Evolutionary conservation across 768 basidiomycete genomes (phyloP).

Genomic region (Suillus bovinus): DNA sequence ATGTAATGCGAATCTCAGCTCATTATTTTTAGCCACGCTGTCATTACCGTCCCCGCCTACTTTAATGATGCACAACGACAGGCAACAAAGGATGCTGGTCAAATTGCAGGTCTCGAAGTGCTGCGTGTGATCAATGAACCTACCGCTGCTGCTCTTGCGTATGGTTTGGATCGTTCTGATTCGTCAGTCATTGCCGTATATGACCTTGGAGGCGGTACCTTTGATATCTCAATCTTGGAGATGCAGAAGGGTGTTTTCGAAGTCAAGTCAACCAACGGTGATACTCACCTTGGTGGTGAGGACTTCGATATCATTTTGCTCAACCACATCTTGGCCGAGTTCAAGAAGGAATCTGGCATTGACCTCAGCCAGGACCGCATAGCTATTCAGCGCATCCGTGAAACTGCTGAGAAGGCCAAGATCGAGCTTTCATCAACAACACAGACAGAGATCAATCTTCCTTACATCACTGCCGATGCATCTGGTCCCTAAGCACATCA

Average conservation of each 20-base stretch:
- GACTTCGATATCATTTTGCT: slow-evolving; percentile 95
- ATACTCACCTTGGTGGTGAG: slow-evolving; percentile 96
- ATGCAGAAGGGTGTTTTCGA: slow-evolving; percentile 99
- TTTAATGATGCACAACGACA: slow-evolving; percentile 99
- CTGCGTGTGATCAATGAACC: slow-evolving; percentile 99
- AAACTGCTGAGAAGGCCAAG: slow-evolving; percentile 99
- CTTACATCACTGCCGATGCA: slow-evolving; percentile 97
- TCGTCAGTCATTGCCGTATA: slow-evolving; percentile 96
- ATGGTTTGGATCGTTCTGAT: slow-evolving; percentile 84
- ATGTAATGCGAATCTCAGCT: neutral
- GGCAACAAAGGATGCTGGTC: slow-evolving; percentile 97
- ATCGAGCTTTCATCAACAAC: slow-evolving; percentile 93
- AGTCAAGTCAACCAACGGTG: slow-evolving; percentile 99
- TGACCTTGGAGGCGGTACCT: slow-evolving; percentile 97
- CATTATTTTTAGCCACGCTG: slow-evolving; percentile 59
- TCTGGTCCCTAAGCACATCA: slow-evolving; percentile 97
- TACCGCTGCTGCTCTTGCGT: slow-evolving; percentile 96
- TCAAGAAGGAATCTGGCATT: slow-evolving; percentile 90
- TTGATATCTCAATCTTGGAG: slow-evolving; percentile 99
- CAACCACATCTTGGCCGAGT: slow-evolving; percentile 81
- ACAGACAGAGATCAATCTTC: slow-evolving; percentile 96
- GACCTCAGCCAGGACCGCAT: slow-evolving; percentile 86
- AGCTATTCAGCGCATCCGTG: slow-evolving; percentile 98
- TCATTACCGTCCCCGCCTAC: slow-evolving; percentile 96
- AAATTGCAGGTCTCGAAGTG: slow-evolving; percentile 96